phyloP scores from a whole-genome alignment of 257 asterid genomes.

The Anisodus tanguticus region DNA sequence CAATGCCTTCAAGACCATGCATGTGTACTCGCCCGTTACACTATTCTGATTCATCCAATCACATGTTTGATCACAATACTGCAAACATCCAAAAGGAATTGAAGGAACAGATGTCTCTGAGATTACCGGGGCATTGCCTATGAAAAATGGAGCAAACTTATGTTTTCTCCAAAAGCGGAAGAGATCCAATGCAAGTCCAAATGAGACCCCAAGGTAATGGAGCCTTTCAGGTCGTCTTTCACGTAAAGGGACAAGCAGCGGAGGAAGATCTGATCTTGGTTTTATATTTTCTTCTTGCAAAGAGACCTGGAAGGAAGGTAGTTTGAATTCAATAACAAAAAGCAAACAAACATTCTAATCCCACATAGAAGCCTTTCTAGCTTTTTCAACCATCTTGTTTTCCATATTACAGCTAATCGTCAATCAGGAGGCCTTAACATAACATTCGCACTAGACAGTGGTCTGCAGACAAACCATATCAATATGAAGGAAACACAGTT shows the following conservation, averaged over 20 bases:
- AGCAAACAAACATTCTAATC: neutral
- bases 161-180: conserved; percentile 94
- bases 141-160: conserved; percentile 87
- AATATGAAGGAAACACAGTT: neutral
- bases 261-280: conserved; percentile 82
- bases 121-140: conserved; percentile 69
- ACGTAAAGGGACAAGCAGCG: conserved; percentile 80
- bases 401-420: conserved; percentile 1
- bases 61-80: conserved; percentile 24
- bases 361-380: neutral
- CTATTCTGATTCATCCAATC: conserved; percentile 54
- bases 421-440: neutral
- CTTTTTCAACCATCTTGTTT: neutral
- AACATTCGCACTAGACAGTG: neutral
- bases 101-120: neutral
- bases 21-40: conserved; percentile 88
- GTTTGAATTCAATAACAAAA: conserved; percentile 23
- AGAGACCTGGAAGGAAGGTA: conserved; percentile 59
- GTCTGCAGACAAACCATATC: neutral
- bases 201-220: conserved; percentile 91
- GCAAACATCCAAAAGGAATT: conserved; percentile 8
- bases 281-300: conserved; percentile 80
- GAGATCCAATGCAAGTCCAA: conserved; percentile 90
- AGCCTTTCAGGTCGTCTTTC: conserved; percentile 89
- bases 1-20: conserved; percentile 87